Conservation (phyloP, 139 green algal genomes). For the Picochlorum sp. region DNA sequence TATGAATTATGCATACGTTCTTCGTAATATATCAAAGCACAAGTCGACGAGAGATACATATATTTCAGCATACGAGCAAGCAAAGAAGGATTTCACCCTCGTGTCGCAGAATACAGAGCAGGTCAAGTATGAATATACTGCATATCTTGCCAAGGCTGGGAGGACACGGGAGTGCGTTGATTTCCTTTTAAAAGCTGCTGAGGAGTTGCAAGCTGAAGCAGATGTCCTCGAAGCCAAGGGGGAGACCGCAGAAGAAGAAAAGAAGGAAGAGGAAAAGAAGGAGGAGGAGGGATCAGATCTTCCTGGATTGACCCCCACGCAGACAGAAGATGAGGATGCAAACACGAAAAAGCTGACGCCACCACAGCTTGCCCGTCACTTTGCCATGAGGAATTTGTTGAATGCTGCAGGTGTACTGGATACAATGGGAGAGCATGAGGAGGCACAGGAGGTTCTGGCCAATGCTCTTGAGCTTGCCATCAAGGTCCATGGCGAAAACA, state of each 20-base stretch:
- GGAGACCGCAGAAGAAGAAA: slow-evolving; percentile 8
- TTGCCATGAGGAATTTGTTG: slow-evolving; percentile 28
- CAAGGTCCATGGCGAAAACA: slow-evolving; percentile 10
- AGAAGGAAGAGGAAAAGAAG: slow-evolving; percentile 2
- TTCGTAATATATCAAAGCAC: slow-evolving; percentile 12
- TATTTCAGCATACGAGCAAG: slow-evolving; percentile 10
- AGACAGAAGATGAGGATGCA: slow-evolving; percentile 3
- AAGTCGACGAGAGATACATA: slow-evolving; percentile 8
- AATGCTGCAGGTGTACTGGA: slow-evolving; percentile 30
- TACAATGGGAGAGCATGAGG: slow-evolving; percentile 15
- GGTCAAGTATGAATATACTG: slow-evolving; percentile 25
- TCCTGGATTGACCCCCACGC: background rate
- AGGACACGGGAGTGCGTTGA: slow-evolving; percentile 10
- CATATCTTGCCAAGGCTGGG: slow-evolving; percentile 15
- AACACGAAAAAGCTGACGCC: background rate
- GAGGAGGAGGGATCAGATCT: background rate
- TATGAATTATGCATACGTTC: slow-evolving; percentile 23
- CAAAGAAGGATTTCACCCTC: slow-evolving; percentile 13
- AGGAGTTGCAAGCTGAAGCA: slow-evolving; percentile 14
- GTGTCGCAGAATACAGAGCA: slow-evolving; percentile 21
- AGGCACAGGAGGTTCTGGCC: slow-evolving; percentile 4
- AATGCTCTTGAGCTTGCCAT: slow-evolving; percentile 20
- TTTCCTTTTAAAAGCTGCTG: slow-evolving; percentile 14
- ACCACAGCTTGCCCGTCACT: slow-evolving; percentile 15
- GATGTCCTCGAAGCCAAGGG: background rate